Percentiles rank a stretch among this genome's conserved stretches.
Evolutionary conservation across 208 protist species (phyloP).

Genomic region (Angomonas deanei): DNA sequence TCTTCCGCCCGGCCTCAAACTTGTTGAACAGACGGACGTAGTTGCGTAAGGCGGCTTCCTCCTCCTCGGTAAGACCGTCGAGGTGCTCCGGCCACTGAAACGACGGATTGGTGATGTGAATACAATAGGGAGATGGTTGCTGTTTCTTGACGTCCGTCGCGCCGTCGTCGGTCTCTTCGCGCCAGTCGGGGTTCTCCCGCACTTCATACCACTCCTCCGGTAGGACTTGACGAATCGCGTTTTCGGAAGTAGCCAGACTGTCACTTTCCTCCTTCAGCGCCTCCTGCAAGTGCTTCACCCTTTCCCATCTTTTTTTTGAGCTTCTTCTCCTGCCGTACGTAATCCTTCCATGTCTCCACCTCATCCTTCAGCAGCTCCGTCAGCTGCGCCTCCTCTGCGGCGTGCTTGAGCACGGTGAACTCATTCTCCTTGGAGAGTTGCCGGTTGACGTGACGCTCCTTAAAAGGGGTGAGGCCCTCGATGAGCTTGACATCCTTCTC

Average conservation of each 20-base stretch:
- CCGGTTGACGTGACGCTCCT: neutral
- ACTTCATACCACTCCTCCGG: constrained; percentile 8
- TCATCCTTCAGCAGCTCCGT: constrained; percentile 8
- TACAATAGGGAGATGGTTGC: neutral
- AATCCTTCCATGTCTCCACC: neutral
- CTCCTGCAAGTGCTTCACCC: neutral
- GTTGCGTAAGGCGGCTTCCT: constrained; percentile 13
- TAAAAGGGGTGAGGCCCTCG: neutral
- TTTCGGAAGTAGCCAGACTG: constrained; percentile 26
- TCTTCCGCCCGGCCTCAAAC: constrained; percentile 23
- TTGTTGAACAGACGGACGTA: constrained; percentile 33
- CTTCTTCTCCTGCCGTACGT: neutral
- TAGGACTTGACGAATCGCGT: constrained; percentile 14
- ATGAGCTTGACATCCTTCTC: neutral
- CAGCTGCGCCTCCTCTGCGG: constrained; percentile 7
- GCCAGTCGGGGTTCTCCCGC: neutral
- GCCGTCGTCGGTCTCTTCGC: neutral
- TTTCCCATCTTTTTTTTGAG: neutral
- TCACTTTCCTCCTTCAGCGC: neutral
- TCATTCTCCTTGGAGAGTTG: neutral
- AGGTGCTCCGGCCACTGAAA: constrained; percentile 31
- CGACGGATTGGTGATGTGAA: neutral
- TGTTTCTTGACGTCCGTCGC: neutral
- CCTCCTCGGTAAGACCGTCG: constrained; percentile 37
- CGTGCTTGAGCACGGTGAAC: neutral